phyloP scores from a whole-genome alignment of 495 filamentous ascomycete genomes.

The Sordaria brevicollis region DNA sequence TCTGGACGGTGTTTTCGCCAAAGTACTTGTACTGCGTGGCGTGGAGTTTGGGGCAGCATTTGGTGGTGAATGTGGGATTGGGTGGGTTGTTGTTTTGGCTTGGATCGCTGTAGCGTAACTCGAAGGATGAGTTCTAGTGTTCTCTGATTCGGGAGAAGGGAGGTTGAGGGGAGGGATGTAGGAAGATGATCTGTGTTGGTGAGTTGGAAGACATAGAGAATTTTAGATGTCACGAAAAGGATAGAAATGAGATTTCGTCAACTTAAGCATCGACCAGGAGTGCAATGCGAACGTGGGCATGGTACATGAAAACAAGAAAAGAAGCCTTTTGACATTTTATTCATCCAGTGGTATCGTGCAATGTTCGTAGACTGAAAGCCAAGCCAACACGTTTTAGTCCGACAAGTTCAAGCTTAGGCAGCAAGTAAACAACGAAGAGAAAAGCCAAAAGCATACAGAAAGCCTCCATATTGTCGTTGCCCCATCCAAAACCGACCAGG shows the following conservation, averaged over 20 bases:
- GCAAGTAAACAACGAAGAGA: background rate
- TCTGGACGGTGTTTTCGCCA: constrained; percentile 97
- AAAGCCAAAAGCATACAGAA: background rate
- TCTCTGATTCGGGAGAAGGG: background rate
- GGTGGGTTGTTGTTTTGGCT: constrained; percentile 47
- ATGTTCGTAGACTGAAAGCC: background rate
- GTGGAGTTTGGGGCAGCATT: constrained; percentile 77
- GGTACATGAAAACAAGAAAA: background rate
- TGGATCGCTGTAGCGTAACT: constrained; percentile 13
- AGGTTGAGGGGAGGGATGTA: background rate
- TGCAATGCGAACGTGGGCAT: background rate
- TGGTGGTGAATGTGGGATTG: constrained; percentile 53
- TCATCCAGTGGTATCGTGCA: background rate
- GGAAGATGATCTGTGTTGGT: background rate
- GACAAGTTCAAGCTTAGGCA: background rate
- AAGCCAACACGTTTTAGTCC: background rate
- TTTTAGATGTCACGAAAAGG: background rate
- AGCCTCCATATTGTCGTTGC: background rate
- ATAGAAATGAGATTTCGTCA: background rate
- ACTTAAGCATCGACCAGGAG: background rate
- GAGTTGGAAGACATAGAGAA: background rate
- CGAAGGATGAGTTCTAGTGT: background rate
- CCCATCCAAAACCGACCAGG: background rate
- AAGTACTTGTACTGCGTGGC: constrained; percentile 89
- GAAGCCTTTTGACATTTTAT: background rate